Conservation (phyloP, 306 rosid genomes). For the Rosa multiflora region DNA sequence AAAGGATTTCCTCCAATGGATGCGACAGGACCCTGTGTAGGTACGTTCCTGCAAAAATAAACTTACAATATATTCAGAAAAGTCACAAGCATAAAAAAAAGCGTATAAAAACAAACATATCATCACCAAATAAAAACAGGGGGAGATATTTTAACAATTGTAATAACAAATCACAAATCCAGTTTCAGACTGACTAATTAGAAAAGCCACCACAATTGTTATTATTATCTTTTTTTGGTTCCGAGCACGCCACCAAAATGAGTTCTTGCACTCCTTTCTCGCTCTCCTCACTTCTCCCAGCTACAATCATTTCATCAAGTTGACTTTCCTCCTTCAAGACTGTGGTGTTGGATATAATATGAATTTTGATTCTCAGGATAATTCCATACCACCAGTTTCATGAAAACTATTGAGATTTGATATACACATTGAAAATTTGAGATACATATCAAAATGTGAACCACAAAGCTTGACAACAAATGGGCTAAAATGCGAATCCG, state of each 20-base stretch:
- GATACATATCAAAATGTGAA: no score
- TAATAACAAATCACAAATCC: neutral
- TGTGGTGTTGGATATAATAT: neutral
- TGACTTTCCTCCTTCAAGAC: neutral
- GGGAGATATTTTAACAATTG: neutral
- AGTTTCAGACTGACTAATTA: neutral
- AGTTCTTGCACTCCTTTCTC: neutral
- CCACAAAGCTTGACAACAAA: neutral
- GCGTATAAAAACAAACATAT: neutral
- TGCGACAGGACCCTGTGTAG: conserved; percentile 60
- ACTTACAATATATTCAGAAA: neutral
- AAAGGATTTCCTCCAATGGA: conserved; percentile 86
- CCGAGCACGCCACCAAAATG: neutral
- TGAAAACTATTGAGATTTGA: no score
- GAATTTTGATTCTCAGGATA: neutral
- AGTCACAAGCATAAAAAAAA: neutral
- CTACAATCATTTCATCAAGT: neutral
- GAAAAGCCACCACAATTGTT: neutral
- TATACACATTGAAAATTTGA: no score
- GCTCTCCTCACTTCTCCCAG: neutral
- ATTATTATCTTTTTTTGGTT: neutral
- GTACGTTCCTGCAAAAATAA: conserved; percentile 54
- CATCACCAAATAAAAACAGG: neutral
- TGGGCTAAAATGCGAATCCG: neutral
- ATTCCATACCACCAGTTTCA: no score